Conservation (phyloP, 2,329 filamentous ascomycete genomes). For the Myriangium duriaei region DNA sequence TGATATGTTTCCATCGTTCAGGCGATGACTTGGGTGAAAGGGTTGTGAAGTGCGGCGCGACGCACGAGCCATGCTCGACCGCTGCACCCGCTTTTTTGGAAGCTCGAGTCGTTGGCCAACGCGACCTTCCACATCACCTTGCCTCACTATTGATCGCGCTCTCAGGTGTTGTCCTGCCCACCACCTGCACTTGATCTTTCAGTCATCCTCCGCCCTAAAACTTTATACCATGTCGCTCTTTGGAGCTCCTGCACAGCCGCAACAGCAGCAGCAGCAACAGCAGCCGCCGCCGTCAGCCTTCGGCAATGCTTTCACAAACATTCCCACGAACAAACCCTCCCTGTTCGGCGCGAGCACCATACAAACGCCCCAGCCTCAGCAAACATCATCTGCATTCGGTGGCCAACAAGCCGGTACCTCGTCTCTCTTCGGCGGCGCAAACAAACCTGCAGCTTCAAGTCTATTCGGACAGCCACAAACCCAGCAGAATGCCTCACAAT, state of each 20-base stretch:
- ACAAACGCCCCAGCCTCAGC: slow-evolving; percentile 16
- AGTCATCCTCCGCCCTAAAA: slow-evolving; percentile 1
- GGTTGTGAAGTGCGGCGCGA: too few relatives aligned
- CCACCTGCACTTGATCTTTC: too few relatives aligned
- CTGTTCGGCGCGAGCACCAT: slow-evolving; percentile 12
- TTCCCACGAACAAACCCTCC: slow-evolving; percentile 10
- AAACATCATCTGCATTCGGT: slow-evolving; percentile 18
- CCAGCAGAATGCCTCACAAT: slow-evolving; percentile 17
- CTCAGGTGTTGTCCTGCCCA: too few relatives aligned
- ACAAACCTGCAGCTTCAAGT: slow-evolving; percentile 20
- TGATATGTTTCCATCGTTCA: too few relatives aligned
- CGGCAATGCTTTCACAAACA: slow-evolving; percentile 7
- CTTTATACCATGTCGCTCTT: slow-evolving; percentile 27
- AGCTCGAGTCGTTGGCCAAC: too few relatives aligned
- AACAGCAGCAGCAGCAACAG: slow-evolving; percentile 15
- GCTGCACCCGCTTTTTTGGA: too few relatives aligned
- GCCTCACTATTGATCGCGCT: too few relatives aligned
- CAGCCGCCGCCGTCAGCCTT: slow-evolving; percentile 5
- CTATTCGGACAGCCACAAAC: slow-evolving; percentile 24
- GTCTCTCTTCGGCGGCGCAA: slow-evolving; percentile 15
- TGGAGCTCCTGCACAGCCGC: slow-evolving; percentile 16
- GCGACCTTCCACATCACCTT: too few relatives aligned
- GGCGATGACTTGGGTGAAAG: too few relatives aligned
- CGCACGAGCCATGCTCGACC: too few relatives aligned
- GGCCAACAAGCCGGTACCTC: slow-evolving; percentile 25